phyloP scores from a whole-genome alignment of 1,139 yeast genomes.

The Kurtzmaniella quercitrusa region DNA sequence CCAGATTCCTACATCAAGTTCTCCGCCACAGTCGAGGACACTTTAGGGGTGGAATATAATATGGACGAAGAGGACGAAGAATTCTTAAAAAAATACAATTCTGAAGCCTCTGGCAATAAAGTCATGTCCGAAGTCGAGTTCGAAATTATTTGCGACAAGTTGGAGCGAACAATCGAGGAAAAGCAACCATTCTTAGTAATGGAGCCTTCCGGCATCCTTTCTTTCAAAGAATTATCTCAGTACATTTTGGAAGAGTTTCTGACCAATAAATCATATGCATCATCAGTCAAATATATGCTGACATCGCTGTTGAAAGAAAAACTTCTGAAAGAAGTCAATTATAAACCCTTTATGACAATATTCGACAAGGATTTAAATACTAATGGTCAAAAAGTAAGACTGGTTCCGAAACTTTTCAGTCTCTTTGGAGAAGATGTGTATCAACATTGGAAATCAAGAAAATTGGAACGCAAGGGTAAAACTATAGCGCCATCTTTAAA shows the following conservation, averaged over 20 bases:
- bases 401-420: constrained; percentile 51
- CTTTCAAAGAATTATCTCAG: constrained; percentile 63
- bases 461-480: constrained; percentile 67
- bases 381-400: constrained; percentile 26
- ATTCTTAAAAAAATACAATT: constrained; percentile 39
- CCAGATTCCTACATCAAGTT: constrained; percentile 83
- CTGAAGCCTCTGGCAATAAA: constrained; percentile 15
- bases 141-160: constrained; percentile 69
- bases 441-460: constrained; percentile 77
- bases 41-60: constrained; percentile 79
- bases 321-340: constrained; percentile 36
- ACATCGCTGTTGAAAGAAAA: constrained; percentile 37
- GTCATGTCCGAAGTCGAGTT: constrained; percentile 75
- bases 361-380: constrained; percentile 45
- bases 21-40: constrained; percentile 93
- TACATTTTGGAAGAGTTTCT: constrained; percentile 35
- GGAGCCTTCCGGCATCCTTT: constrained; percentile 74
- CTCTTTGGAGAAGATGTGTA: constrained; percentile 67
- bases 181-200: constrained; percentile 85
- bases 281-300: constrained; percentile 30
- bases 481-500: constrained; percentile 70
- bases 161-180: constrained; percentile 70
- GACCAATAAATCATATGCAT: constrained; percentile 19
- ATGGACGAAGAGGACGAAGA: constrained; percentile 87
- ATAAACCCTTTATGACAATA: constrained; percentile 37